phyloP scores from a whole-genome alignment of 768 basidiomycete species.

The Boletus subcaerulescens region DNA sequence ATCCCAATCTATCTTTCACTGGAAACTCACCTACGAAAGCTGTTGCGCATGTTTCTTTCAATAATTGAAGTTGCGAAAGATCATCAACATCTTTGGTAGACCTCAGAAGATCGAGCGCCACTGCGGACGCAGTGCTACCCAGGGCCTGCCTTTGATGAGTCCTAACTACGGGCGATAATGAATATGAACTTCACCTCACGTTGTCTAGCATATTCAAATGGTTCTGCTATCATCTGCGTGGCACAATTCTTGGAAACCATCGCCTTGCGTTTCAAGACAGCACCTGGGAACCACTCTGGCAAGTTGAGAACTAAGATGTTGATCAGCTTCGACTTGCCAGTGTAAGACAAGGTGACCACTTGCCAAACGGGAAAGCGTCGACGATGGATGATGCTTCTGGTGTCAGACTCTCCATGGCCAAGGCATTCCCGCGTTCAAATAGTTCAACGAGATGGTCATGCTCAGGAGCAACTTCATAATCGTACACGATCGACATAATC shows the following conservation, averaged over 20 bases:
- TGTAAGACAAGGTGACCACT: neutral
- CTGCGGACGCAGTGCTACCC: constrained; percentile 7
- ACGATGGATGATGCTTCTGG: constrained; percentile 8
- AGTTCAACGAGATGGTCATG: constrained; percentile 29
- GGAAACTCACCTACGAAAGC: constrained; percentile 17
- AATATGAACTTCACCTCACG: constrained; percentile 7
- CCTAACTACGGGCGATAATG: neutral
- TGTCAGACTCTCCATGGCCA: constrained; percentile 13
- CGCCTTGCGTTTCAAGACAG: constrained; percentile 27
- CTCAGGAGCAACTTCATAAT: constrained; percentile 23
- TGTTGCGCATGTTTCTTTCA: constrained; percentile 11
- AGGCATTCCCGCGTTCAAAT: constrained; percentile 31
- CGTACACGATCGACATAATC: constrained; percentile 32
- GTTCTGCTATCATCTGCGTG: constrained; percentile 14
- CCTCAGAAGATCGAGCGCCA: constrained; percentile 13
- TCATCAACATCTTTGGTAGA: neutral
- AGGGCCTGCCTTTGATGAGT: constrained; percentile 7
- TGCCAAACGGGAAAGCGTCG: constrained; percentile 21
- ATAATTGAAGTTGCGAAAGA: constrained; percentile 6
- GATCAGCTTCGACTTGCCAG: neutral
- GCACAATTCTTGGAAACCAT: constrained; percentile 1
- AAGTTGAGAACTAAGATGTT: constrained; percentile 16
- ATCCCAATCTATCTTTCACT: neutral
- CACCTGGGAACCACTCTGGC: constrained; percentile 25
- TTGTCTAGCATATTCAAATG: constrained; percentile 14